A percentile compares a stretch with the other conserved stretches of the same genome.
Evolutionary conservation across 1,284 basidiomycete genomes (phyloP).

Genomic region (Rhodotorula glutinis): DNA sequence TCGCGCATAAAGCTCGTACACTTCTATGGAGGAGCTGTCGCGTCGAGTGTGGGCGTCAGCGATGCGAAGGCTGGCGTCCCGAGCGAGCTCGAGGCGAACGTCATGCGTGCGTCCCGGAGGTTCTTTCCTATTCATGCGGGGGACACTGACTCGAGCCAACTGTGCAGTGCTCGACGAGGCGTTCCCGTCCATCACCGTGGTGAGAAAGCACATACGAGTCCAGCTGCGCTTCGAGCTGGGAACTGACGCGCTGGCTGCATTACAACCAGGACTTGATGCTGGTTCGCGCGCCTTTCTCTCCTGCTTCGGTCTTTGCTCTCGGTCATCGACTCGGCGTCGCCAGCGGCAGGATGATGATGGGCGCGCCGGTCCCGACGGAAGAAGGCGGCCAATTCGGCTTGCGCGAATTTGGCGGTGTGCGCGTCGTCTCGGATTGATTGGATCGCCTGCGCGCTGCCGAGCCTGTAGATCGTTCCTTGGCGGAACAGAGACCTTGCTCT

Average conservation of each 20-base stretch:
- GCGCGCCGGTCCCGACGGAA: conserved; percentile 1
- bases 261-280: conserved; percentile 14
- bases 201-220: neutral
- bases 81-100: conserved; percentile 47
- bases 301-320: conserved; percentile 9
- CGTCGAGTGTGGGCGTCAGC: no score
- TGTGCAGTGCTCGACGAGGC: conserved; percentile 28
- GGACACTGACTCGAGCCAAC: neutral
- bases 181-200: conserved; percentile 26
- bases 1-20: conserved; percentile 64
- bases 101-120: neutral
- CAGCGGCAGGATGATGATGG: conserved; percentile 12
- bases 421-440: neutral
- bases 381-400: conserved; percentile 2
- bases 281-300: conserved; percentile 21
- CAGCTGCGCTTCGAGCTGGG: neutral
- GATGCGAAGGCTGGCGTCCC: no score
- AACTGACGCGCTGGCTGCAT: no score
- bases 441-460: no score
- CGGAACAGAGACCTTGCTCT: no score
- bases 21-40: conserved; percentile 57
- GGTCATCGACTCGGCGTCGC: neutral
- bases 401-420: conserved; percentile 9
- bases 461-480: no score
- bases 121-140: no score